Conservation (phyloP, 1,139 yeast species). For the Blastobotrys aristatus region DNA sequence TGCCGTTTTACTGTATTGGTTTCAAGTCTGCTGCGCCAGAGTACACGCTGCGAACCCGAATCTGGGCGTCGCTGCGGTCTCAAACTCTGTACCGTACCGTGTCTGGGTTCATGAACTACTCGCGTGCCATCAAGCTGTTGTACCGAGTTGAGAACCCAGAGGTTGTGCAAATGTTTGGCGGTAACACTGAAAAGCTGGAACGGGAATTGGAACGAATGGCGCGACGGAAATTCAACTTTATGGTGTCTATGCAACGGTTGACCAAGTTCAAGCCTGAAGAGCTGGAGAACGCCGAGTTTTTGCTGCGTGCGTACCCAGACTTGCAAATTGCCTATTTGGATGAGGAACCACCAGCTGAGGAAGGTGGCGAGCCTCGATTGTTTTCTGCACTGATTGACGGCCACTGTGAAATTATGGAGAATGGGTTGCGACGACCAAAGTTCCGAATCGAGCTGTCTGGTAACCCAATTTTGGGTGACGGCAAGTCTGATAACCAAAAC, state of each 20-base stretch:
- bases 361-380: constrained; percentile 97
- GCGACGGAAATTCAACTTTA: constrained; percentile 94
- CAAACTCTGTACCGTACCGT: constrained; percentile 98
- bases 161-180: constrained; percentile 96
- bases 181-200: constrained; percentile 92
- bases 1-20: constrained; percentile 98
- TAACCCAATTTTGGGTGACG: constrained; percentile 98
- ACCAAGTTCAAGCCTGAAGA: constrained; percentile 96
- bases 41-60: constrained; percentile 95
- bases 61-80: constrained; percentile 98
- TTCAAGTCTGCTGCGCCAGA: constrained; percentile 99
- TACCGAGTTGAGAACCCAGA: constrained; percentile 99
- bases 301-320: constrained; percentile 97
- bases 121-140: constrained; percentile 93
- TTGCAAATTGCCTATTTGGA: constrained; percentile 97
- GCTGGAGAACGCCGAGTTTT: constrained; percentile 95
- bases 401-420: constrained; percentile 95
- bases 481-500: constrained; percentile 98
- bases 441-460: constrained; percentile 97
- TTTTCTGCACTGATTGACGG: constrained; percentile 97
- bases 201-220: constrained; percentile 98
- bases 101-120: constrained; percentile 98
- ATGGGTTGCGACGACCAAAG: constrained; percentile 98
- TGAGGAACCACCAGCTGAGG: constrained; percentile 81
- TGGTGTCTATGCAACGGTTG: constrained; percentile 98